Evolutionary conservation across 177 flowering plant species (phyloP).

Genomic region (Telopea speciosissima): DNA sequence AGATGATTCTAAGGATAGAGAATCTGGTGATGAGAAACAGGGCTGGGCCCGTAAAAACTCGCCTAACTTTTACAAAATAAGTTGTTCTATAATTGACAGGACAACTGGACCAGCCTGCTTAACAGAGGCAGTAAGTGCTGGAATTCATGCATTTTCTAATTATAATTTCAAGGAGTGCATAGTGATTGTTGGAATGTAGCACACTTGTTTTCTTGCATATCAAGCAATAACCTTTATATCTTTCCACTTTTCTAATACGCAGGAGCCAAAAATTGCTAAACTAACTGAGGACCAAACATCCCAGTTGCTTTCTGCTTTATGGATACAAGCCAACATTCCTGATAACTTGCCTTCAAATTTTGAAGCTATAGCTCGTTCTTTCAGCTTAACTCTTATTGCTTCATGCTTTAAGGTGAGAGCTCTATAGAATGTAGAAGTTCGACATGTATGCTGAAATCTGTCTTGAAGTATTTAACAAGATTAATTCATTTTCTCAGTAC

Average conservation of each 20-base stretch:
- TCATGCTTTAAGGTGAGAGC: constrained; percentile 53
- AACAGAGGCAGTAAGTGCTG: constrained; percentile 39
- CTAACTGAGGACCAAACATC: constrained; percentile 69
- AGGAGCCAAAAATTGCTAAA: constrained; percentile 60
- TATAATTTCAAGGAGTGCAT: not conserved
- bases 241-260: constrained; percentile 5
- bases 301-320: constrained; percentile 77
- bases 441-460: too few species aligned
- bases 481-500: too few species aligned
- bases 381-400: constrained; percentile 56
- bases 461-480: too few species aligned
- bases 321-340: constrained; percentile 74
- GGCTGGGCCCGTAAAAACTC: constrained; percentile 48
- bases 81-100: constrained; percentile 57
- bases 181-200: not conserved
- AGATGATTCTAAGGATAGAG: constrained; percentile 36
- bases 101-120: constrained; percentile 36
- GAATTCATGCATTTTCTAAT: not conserved
- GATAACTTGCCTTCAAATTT: constrained; percentile 77
- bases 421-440: not conserved
- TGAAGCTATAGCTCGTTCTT: constrained; percentile 88
- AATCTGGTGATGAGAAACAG: constrained; percentile 46
- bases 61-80: constrained; percentile 52
- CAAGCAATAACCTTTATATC: not conserved
- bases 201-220: not conserved